Conservation (phyloP, 345 rosid genomes). For the Luvunga scandens region DNA sequence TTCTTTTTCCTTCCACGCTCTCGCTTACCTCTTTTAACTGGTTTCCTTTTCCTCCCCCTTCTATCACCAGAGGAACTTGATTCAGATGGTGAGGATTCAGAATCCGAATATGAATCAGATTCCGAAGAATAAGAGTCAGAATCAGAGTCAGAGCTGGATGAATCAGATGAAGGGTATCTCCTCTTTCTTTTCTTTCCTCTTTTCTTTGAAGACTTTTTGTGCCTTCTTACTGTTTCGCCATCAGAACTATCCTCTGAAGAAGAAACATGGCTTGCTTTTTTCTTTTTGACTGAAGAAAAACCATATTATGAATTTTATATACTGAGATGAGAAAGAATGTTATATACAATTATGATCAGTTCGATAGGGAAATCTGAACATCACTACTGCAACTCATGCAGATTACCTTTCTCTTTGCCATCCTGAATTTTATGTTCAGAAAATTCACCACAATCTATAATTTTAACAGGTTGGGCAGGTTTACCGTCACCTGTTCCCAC, state of each 20-base stretch:
- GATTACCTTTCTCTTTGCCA: conserved; percentile 57
- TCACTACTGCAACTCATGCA: background rate
- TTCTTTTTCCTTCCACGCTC: conserved; percentile 43
- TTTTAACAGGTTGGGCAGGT: conserved; percentile 57
- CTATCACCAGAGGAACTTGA: conserved; percentile 79
- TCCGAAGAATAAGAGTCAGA: conserved; percentile 47
- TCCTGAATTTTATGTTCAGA: conserved; percentile 48
- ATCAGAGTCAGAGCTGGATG: conserved; percentile 63
- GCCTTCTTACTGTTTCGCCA: conserved; percentile 38
- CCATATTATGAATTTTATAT: conserved; percentile 1
- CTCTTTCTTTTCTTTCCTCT: conserved; percentile 58
- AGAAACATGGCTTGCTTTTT: conserved; percentile 46
- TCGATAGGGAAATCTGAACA: background rate
- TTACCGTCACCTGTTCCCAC: conserved; percentile 67
- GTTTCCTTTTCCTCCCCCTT: conserved; percentile 62
- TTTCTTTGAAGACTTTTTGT: conserved; percentile 50
- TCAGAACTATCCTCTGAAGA: conserved; percentile 58
- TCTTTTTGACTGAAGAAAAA: conserved; percentile 56
- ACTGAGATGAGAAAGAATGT: background rate
- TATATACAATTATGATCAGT: background rate
- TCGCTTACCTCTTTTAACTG: conserved; percentile 44
- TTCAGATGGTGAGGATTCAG: conserved; percentile 51
- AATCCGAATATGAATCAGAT: conserved; percentile 51
- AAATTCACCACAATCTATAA: conserved; percentile 72
- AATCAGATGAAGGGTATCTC: conserved; percentile 84